Conservation (phyloP, 2,329 filamentous ascomycete species). For the Pezicula carpinea region DNA sequence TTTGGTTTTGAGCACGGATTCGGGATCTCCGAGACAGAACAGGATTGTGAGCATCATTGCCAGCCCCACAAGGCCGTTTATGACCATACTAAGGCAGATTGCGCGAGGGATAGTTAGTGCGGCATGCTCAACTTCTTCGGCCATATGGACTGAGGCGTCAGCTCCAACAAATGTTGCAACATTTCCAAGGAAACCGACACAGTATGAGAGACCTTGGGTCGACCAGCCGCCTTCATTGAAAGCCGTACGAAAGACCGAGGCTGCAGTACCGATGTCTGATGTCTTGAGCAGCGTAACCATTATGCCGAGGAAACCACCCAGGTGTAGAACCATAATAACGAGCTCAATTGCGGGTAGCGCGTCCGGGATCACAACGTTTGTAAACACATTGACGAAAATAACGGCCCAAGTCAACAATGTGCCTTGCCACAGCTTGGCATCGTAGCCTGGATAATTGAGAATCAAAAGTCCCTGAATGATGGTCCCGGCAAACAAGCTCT, state of each 20-base stretch:
- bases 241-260: slow-evolving; percentile 37
- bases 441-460: slow-evolving; percentile 36
- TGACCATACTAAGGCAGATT: slow-evolving; percentile 40
- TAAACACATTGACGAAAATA: slow-evolving; percentile 39
- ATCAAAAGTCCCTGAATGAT: slow-evolving; percentile 42
- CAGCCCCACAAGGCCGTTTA: slow-evolving; percentile 48
- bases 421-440: slow-evolving; percentile 40
- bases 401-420: slow-evolving; percentile 45
- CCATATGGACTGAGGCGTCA: slow-evolving; percentile 35
- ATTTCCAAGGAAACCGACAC: slow-evolving; percentile 38
- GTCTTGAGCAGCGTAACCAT: slow-evolving; percentile 24
- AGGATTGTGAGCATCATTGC: slow-evolving; percentile 49
- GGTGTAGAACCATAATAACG: slow-evolving; percentile 43
- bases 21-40: slow-evolving; percentile 48
- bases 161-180: slow-evolving; percentile 35
- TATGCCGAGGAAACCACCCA: slow-evolving; percentile 30
- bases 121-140: slow-evolving; percentile 42
- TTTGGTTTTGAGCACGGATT: slow-evolving; percentile 35
- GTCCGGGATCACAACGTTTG: slow-evolving; percentile 44
- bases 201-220: slow-evolving; percentile 39
- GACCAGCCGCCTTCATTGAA: slow-evolving; percentile 39
- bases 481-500: slow-evolving; percentile 43
- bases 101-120: slow-evolving; percentile 44
- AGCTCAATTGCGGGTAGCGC: slow-evolving; percentile 45
- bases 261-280: slow-evolving; percentile 16